Evolutionary conservation across 805 yeast species (phyloP).

Genomic region (Starmera dryadoides): DNA sequence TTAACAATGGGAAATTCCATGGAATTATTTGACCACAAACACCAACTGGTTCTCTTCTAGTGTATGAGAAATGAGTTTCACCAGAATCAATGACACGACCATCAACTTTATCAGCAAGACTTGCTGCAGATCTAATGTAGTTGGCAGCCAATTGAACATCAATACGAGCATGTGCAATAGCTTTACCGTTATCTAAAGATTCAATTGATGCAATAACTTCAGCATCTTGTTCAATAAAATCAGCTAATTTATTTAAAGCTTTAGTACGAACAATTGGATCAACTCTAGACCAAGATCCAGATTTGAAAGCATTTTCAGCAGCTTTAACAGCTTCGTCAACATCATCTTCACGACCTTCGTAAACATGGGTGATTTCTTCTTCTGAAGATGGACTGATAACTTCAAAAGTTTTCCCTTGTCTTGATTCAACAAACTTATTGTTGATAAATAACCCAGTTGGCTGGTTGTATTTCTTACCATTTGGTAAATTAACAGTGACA

Average conservation of each 20-base stretch:
- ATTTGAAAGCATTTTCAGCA: conserved; percentile 68
- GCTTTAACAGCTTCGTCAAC: conserved; percentile 77
- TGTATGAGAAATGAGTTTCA: conserved; percentile 62
- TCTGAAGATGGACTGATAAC: conserved; percentile 66
- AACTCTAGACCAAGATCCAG: conserved; percentile 65
- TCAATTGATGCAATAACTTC: conserved; percentile 76
- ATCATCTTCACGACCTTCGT: conserved; percentile 74
- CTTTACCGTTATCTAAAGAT: conserved; percentile 85
- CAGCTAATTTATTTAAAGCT: conserved; percentile 66
- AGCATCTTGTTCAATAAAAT: conserved; percentile 61
- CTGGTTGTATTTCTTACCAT: conserved; percentile 63
- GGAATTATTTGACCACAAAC: conserved; percentile 95
- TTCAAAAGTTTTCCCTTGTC: conserved; percentile 51
- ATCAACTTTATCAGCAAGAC: conserved; percentile 82
- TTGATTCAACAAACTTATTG: conserved; percentile 60
- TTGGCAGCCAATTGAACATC: conserved; percentile 66
- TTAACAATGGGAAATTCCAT: conserved; percentile 93
- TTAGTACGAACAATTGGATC: conserved; percentile 65
- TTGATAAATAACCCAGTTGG: conserved; percentile 76
- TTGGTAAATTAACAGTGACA: conserved; percentile 54
- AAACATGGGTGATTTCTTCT: conserved; percentile 58
- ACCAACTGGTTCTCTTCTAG: conserved; percentile 86
- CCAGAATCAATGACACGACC: conserved; percentile 78
- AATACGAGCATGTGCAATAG: conserved; percentile 60
- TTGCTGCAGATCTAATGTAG: conserved; percentile 79